phyloP scores from a whole-genome alignment of 495 filamentous ascomycete species.

The Penicillium canariense region DNA sequence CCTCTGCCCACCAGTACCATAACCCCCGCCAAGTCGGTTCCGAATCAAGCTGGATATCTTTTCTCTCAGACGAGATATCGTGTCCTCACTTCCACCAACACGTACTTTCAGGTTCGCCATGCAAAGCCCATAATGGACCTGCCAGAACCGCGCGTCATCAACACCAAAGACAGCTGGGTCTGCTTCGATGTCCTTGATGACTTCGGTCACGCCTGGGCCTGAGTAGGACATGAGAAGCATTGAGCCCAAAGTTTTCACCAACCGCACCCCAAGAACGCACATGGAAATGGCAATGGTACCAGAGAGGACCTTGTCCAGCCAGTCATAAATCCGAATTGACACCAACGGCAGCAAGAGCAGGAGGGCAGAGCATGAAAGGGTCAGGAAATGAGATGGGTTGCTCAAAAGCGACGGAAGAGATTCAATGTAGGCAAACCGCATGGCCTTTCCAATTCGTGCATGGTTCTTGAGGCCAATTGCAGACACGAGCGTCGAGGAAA shows the following conservation, averaged over 20 bases:
- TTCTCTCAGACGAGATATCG: slow-evolving; percentile 66
- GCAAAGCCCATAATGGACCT: slow-evolving; percentile 94
- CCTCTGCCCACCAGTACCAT: slow-evolving; percentile 74
- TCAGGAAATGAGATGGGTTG: slow-evolving; percentile 93
- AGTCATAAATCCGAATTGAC: slow-evolving; percentile 67
- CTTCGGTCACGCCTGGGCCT: slow-evolving; percentile 63
- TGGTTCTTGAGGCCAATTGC: slow-evolving; percentile 89
- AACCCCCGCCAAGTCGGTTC: slow-evolving; percentile 83
- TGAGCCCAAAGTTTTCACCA: slow-evolving; percentile 79
- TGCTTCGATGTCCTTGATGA: slow-evolving; percentile 78
- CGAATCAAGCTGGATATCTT: slow-evolving; percentile 74
- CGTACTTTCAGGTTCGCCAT: slow-evolving; percentile 91
- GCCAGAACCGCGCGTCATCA: slow-evolving; percentile 94
- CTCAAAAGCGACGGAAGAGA: slow-evolving; percentile 76
- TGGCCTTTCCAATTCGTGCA: slow-evolving; percentile 81
- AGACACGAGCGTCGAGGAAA: slow-evolving; percentile 81
- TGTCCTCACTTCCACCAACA: slow-evolving; percentile 62
- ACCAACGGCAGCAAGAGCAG: slow-evolving; percentile 83
- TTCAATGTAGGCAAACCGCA: slow-evolving; percentile 78
- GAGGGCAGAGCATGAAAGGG: slow-evolving; percentile 75
- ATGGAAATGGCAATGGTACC: slow-evolving; percentile 76
- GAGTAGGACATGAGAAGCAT: slow-evolving; percentile 95
- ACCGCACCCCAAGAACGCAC: slow-evolving; percentile 77
- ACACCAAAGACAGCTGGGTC: slow-evolving; percentile 73
- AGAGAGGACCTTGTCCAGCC: slow-evolving; percentile 80